These are phyloP conservation scores for Entophlyctis luteolus DNA, from an alignment of 192 early-diverging fungal species.

Conservation along the genomic window DNA sequence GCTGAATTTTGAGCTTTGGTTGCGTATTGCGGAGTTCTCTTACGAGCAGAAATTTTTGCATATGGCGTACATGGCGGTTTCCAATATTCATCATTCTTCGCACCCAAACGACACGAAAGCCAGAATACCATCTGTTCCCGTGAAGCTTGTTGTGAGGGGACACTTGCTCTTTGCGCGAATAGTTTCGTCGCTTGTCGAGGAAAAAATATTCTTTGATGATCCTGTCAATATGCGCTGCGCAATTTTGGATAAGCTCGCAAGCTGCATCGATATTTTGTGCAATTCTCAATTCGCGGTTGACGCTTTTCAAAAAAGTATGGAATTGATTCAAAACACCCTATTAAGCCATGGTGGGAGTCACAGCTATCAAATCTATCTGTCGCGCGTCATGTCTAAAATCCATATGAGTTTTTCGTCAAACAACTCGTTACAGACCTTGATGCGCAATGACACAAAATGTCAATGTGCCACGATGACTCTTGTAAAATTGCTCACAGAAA, in stretches of 20 bases:
- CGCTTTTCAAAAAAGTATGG: too few relatives aligned
- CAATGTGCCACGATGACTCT: constrained; percentile 4
- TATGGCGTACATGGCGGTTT: constrained; percentile 1
- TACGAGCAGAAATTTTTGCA: constrained; percentile 1
- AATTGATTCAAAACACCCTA: too few relatives aligned
- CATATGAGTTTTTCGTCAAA: constrained; percentile 1
- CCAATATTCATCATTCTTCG: not conserved
- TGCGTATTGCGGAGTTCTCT: constrained; percentile 6
- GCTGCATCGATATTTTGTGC: too few relatives aligned
- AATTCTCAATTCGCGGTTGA: too few relatives aligned
- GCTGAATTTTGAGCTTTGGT: constrained; percentile 11
- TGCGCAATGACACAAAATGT: not conserved
- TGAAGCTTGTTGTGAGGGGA: not conserved
- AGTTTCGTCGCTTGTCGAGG: not conserved
- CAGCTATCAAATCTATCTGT: too few relatives aligned
- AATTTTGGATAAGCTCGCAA: not conserved
- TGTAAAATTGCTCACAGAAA: not conserved
- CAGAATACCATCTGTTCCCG: not conserved
- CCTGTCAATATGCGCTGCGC: not conserved
- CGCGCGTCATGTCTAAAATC: not conserved
- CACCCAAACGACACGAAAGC: not conserved
- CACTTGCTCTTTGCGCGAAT: constrained; percentile 4
- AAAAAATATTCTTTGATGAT: constrained; percentile 1
- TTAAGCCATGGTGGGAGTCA: too few relatives aligned
- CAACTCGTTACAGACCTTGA: not conserved